Evolutionary conservation across 805 yeast species (phyloP), one percentile per base, ranked within the genome.

Genomic region (Cyberlindnera galapagoensis): DNA sequence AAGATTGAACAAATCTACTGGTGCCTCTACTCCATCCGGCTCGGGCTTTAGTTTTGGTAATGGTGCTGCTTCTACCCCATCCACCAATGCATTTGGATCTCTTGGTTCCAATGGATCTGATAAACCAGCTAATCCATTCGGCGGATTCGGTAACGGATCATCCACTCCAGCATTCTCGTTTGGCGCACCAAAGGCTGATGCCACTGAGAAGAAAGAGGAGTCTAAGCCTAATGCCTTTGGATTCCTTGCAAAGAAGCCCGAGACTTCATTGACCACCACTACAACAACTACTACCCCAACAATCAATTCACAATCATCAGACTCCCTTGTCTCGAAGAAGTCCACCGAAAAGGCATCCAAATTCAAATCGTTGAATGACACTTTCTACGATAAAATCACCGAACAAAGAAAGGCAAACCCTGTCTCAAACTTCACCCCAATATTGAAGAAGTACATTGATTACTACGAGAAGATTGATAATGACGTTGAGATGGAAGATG

Each of bases 311-410:
- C 31, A 2, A 6, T 32, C n/a, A 22, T 34, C 12, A 8, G 18
- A 36, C 3, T 31, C 40, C 5, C 27, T 36, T 16, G 37, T 34
- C 6, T 42, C 47, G 7, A 33, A 42, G 6, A 42, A 46, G 17
- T 17, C 32, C n/a, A 36, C 43, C 9, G 69, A 63, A 12, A 65
- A 59, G 36, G 57, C 67, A 17, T 65, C 64, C 11, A 74, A 74
- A 48, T 48, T 77, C 23, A 74, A 69, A 45, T 88, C 94, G 1
- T 61, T 84, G 49, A 82, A 82, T 51, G 66, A 68, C 8, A 73
- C 67, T 33, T 77, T 84, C 44, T 56, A 67, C 19, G 63, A 63
- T 11, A 63, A 76, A 19, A 51, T 84, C 20, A 58, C 58, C 24
- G 53, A 59, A 17, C 56, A 67, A 9, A 52, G 69, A 18, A 36